Conservation (phyloP, 1,284 basidiomycete genomes). For the Ustilago cynodontis region DNA sequence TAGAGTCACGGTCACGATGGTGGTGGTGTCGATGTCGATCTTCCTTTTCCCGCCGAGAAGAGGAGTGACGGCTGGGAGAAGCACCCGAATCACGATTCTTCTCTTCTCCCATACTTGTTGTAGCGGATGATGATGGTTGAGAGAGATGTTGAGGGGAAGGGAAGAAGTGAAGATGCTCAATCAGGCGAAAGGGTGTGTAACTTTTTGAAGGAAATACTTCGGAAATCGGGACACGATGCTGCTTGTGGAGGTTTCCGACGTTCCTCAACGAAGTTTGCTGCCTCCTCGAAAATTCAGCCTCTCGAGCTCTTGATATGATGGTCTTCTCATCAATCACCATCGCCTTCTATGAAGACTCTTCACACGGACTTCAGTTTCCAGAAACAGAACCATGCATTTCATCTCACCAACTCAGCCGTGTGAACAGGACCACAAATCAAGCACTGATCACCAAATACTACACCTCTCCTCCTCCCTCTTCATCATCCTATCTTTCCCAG, state of each 20-base stretch:
- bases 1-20: slow-evolving; percentile 6
- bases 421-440: too few relatives aligned
- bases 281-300: too few relatives aligned
- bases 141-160: neutral
- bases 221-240: too few relatives aligned
- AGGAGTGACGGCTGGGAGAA: slow-evolving; percentile 7
- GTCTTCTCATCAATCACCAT: neutral
- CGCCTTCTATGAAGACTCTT: neutral
- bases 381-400: neutral
- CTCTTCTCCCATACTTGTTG: slow-evolving; percentile 11
- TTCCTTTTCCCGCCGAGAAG: slow-evolving; percentile 12
- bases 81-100: neutral
- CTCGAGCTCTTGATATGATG: neutral
- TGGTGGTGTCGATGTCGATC: slow-evolving; percentile 20
- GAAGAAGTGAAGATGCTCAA: neutral
- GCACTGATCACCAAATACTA: slow-evolving; percentile 60
- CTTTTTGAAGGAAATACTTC: too few relatives aligned
- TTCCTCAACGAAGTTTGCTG: too few relatives aligned
- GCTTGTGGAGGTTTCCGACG: slow-evolving; percentile 13
- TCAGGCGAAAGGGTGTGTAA: neutral
- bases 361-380: neutral
- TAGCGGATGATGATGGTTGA: neutral
- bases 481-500: slow-evolving; percentile 62
- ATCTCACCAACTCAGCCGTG: too few relatives aligned
- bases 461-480: slow-evolving; percentile 54